Conservation (phyloP, 768 basidiomycete genomes). For the Hemileccinum rubropunctum region DNA sequence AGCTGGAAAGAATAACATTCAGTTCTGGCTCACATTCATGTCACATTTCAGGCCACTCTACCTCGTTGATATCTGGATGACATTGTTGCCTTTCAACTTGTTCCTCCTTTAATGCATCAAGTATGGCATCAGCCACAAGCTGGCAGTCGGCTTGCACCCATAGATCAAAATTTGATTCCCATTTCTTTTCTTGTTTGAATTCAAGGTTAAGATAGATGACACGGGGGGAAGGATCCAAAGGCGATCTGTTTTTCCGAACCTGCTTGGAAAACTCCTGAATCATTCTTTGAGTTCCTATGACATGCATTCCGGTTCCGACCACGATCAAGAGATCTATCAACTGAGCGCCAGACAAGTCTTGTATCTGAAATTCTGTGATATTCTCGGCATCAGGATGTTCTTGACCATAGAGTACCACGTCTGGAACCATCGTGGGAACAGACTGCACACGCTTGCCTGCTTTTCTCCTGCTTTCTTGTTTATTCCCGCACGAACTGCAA, state of each 20-base stretch:
- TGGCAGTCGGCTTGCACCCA: conserved; percentile 13
- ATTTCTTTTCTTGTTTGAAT: conserved; percentile 3
- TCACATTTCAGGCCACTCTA: too few relatives aligned
- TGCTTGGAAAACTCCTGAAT: neutral
- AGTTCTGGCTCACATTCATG: too few relatives aligned
- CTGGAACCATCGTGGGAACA: conserved; percentile 5
- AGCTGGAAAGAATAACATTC: too few relatives aligned
- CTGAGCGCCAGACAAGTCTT: neutral
- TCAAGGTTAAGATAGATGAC: conserved; percentile 8
- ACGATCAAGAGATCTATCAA: conserved; percentile 5
- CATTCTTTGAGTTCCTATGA: conserved; percentile 12
- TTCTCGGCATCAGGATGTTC: conserved; percentile 1
- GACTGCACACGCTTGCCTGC: neutral
- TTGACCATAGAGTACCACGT: conserved; percentile 11
- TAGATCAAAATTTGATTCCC: conserved; percentile 2
- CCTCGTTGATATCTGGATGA: too few relatives aligned
- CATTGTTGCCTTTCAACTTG: neutral
- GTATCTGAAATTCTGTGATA: conserved; percentile 1
- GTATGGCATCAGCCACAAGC: neutral
- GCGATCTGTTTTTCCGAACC: neutral
- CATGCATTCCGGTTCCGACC: conserved; percentile 13
- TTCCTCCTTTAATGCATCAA: neutral
- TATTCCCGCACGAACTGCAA: neutral
- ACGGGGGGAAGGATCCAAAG: neutral
- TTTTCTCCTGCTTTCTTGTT: neutral